These are phyloP conservation scores for Tuber borchii DNA, from an alignment of 495 filamentous ascomycete genomes.

Conservation along the genomic window DNA sequence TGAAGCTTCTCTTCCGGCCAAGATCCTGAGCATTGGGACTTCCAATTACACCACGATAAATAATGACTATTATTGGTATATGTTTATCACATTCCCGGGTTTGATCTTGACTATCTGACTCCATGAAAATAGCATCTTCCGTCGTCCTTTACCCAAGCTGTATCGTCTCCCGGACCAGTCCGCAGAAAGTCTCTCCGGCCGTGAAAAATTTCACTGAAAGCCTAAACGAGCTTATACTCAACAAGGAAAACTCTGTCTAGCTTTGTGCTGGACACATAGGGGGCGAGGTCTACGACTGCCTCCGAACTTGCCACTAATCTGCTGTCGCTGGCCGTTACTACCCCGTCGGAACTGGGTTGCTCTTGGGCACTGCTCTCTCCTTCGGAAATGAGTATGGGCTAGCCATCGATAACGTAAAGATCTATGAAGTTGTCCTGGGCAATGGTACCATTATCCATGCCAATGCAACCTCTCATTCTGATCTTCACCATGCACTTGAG, in stretches of 20 bases:
- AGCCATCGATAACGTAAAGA: slow-evolving; percentile 49
- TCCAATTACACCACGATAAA: background rate
- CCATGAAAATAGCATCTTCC: background rate
- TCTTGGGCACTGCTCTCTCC: slow-evolving; percentile 52
- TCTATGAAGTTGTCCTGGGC: slow-evolving; percentile 50
- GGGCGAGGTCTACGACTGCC: slow-evolving; percentile 51
- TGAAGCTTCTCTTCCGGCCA: background rate
- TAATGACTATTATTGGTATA: background rate
- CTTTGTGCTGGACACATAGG: slow-evolving; percentile 50
- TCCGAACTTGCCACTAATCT: slow-evolving; percentile 47
- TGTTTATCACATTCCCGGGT: background rate
- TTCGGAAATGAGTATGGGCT: slow-evolving; percentile 49
- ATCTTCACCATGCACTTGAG: slow-evolving; percentile 53
- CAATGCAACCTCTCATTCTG: slow-evolving; percentile 30
- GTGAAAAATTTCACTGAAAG: background rate
- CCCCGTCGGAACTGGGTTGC: slow-evolving; percentile 54
- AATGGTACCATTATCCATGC: slow-evolving; percentile 43
- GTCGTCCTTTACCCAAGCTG: background rate
- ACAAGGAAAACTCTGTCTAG: slow-evolving; percentile 5
- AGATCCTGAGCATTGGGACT: background rate
- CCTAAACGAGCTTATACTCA: background rate
- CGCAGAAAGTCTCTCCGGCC: background rate
- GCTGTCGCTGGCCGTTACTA: slow-evolving; percentile 53
- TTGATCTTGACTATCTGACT: background rate
- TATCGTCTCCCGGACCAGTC: background rate